These are phyloP conservation scores for Monosporozyma yasuniensis DNA, from an alignment of 805 yeast genomes.

Conservation along the genomic window DNA sequence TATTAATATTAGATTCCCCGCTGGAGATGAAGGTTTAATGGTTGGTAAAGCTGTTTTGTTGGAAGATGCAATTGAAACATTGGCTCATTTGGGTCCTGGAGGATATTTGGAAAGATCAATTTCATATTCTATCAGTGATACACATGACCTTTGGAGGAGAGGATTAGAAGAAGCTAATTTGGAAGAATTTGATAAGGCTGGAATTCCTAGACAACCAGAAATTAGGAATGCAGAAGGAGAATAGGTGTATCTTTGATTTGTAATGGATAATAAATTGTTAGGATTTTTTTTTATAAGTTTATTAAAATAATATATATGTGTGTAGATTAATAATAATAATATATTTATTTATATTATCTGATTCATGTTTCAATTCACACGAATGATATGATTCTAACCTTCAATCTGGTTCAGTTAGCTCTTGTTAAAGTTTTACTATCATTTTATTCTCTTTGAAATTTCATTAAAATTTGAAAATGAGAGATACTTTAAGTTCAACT, in stretches of 20 bases:
- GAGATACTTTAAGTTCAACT: too few species aligned
- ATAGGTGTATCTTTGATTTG: neutral
- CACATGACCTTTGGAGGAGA: conserved; percentile 62
- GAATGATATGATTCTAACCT: too few species aligned
- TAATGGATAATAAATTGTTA: too few species aligned
- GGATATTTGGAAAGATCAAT: conserved; percentile 54
- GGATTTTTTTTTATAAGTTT: too few species aligned
- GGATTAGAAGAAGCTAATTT: conserved; percentile 13
- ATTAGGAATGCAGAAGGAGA: neutral
- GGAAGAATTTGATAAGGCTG: neutral
- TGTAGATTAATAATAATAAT: too few species aligned
- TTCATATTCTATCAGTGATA: conserved; percentile 64
- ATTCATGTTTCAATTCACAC: too few species aligned
- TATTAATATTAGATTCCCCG: conserved; percentile 62
- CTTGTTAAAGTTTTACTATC: too few species aligned
- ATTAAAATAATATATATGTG: too few species aligned
- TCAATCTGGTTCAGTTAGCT: too few species aligned
- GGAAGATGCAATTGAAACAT: conserved; percentile 72
- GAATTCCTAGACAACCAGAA: conserved; percentile 1
- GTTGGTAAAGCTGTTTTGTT: conserved; percentile 76
- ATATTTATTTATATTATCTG: too few species aligned
- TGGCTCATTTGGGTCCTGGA: conserved; percentile 42
- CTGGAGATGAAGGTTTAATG: conserved; percentile 58
- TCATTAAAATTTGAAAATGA: too few species aligned
- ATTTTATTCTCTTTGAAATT: too few species aligned